phyloP scores from a whole-genome alignment of 306 rosid genomes.

The Vicia faba region DNA sequence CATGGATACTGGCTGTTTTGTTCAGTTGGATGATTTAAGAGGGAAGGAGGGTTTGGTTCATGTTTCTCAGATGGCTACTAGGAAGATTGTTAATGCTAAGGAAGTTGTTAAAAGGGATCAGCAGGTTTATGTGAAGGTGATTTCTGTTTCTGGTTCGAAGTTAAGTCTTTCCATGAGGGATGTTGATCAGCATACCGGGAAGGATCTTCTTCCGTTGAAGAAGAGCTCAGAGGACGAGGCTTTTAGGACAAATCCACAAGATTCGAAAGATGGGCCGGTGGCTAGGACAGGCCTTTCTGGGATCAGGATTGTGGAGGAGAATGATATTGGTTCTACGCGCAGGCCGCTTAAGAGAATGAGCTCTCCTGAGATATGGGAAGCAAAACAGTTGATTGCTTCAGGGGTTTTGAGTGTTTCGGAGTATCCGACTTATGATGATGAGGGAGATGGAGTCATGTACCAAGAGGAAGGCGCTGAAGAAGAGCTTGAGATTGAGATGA shows the following conservation, averaged over 20 bases:
- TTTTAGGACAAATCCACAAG: slow-evolving; percentile 60
- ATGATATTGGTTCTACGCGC: slow-evolving; percentile 49
- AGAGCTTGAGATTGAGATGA: slow-evolving; percentile 88
- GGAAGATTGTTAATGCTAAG: slow-evolving; percentile 75
- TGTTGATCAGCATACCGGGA: slow-evolving; percentile 78
- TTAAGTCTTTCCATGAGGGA: slow-evolving; percentile 88
- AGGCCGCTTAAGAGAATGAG: slow-evolving; percentile 93
- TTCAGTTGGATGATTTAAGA: slow-evolving; percentile 66
- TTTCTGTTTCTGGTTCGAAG: slow-evolving; percentile 76
- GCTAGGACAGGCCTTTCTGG: slow-evolving; percentile 81
- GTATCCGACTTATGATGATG: slow-evolving; percentile 80
- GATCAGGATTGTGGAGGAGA: slow-evolving; percentile 80
- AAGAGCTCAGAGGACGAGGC: slow-evolving; percentile 58
- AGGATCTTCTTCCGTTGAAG: slow-evolving; percentile 80
- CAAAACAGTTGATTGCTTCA: slow-evolving; percentile 78
- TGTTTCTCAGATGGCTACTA: slow-evolving; percentile 80
- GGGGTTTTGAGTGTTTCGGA: slow-evolving; percentile 70
- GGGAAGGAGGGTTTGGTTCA: slow-evolving; percentile 93
- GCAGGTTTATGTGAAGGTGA: slow-evolving; percentile 80
- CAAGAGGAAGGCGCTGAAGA: slow-evolving; percentile 90
- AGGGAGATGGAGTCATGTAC: slow-evolving; percentile 75
- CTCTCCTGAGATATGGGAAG: slow-evolving; percentile 93
- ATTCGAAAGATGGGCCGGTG: slow-evolving; percentile 65
- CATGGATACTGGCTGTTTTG: slow-evolving; percentile 88
- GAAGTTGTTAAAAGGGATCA: slow-evolving; percentile 84